Conservation (phyloP, 345 rosid genomes). For the Hibiscus mutabilis region DNA sequence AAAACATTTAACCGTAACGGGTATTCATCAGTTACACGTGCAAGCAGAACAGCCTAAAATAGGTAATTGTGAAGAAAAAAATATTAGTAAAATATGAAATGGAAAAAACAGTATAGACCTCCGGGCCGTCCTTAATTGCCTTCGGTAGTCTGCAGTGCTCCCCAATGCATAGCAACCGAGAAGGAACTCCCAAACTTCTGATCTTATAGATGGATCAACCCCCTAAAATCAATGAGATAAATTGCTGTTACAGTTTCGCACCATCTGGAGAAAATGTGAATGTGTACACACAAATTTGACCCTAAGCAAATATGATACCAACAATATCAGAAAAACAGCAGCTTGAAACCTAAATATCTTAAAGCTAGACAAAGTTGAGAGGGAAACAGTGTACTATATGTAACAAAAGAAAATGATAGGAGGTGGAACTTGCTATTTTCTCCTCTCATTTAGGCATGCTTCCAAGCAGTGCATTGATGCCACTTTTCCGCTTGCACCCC, state of each 20-base stretch:
- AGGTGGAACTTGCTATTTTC: neutral
- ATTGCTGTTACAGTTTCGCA: neutral
- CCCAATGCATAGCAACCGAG: conserved; percentile 79
- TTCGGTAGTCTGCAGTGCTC: conserved; percentile 71
- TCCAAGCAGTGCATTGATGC: neutral
- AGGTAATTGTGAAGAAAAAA: conserved; percentile 2
- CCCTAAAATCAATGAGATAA: conserved; percentile 40
- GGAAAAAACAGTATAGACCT: conserved; percentile 38
- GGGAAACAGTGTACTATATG: neutral
- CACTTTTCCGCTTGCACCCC: neutral
- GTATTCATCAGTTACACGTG: conserved; percentile 5
- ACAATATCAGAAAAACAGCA: neutral
- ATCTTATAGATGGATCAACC: conserved; percentile 80
- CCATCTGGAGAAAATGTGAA: neutral
- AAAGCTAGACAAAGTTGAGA: neutral
- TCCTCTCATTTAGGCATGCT: conserved; percentile 2
- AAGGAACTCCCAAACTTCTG: conserved; percentile 94
- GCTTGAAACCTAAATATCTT: neutral
- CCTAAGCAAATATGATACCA: neutral
- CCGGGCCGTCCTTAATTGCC: conserved; percentile 63
- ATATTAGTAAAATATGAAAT: neutral
- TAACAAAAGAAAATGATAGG: conserved; percentile 7
- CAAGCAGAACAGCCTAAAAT: conserved; percentile 10
- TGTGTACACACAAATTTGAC: neutral
- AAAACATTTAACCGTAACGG: neutral